Conservation (phyloP, 306 rosid genomes). For the Boehmeria nivea region DNA sequence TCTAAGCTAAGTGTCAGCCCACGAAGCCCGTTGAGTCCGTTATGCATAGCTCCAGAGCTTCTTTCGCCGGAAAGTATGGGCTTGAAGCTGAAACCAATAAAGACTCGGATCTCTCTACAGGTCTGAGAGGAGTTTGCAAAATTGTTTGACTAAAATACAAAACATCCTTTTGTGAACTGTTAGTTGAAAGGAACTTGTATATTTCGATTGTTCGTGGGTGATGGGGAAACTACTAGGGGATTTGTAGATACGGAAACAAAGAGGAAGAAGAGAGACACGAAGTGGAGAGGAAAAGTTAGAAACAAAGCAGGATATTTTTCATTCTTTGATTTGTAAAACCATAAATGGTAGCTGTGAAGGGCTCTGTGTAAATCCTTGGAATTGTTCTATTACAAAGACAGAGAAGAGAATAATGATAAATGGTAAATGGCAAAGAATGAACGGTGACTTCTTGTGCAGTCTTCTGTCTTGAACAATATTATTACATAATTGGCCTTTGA, state of each 20-base stretch:
- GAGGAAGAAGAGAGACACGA: slow-evolving; percentile 28
- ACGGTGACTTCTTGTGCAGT: slow-evolving; percentile 7
- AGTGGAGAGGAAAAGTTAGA: slow-evolving; percentile 25
- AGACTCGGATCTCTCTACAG: slow-evolving; percentile 55
- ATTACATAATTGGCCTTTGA: not conserved
- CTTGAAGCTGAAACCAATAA: slow-evolving; percentile 91
- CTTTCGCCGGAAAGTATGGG: slow-evolving; percentile 98
- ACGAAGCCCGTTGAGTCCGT: slow-evolving; percentile 88
- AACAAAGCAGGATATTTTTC: slow-evolving; percentile 39
- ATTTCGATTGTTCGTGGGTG: slow-evolving; percentile 27
- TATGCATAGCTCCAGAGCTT: slow-evolving; percentile 90
- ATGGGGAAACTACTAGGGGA: slow-evolving; percentile 16
- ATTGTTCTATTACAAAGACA: slow-evolving; percentile 14
- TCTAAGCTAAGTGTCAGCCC: slow-evolving; percentile 78
- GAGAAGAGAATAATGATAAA: slow-evolving; percentile 25
- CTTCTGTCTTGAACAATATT: not conserved
- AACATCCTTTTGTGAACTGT: not conserved
- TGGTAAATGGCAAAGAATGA: slow-evolving; percentile 22
- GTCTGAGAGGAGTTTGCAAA: slow-evolving; percentile 11
- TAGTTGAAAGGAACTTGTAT: slow-evolving; percentile 16
- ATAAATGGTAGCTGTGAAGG: slow-evolving; percentile 29
- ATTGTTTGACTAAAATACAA: too few relatives aligned
- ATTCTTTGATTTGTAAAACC: slow-evolving; percentile 67
- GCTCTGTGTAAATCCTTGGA: slow-evolving; percentile 27
- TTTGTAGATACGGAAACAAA: slow-evolving; percentile 53